Evolutionary conservation across 768 basidiomycete species (phyloP), one percentile per base, ranked within the genome.

Genomic region (Tylopilus plumbeoviolaceoides): DNA sequence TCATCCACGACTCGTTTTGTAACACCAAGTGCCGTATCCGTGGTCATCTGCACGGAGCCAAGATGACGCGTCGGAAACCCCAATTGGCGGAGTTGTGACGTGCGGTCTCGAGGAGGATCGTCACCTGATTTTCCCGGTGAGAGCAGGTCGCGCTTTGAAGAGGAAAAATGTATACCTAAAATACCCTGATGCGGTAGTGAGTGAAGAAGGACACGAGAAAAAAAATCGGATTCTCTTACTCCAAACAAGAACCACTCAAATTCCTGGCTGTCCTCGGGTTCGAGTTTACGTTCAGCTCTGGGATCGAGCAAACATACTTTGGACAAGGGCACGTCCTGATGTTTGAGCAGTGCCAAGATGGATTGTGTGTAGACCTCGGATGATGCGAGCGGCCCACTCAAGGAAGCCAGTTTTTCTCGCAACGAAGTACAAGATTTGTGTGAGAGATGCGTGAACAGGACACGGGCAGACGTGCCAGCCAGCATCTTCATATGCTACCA

Each of bases 251-350:
- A 99, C 79, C 85, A 90, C 28, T 85, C 78, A 61, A 97, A 98
- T 25, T 82, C 82, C 51, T 85, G 79, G 1, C 83, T 85, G 62
- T 98, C 95, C 47, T 81, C 80, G 0, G 94, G 92, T 0, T 79
- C 71, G 11, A 98, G 76, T 50, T 71, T 78, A 48, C 73, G 68
- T 48, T 82, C 74, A 0, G 94, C 94, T 64, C 85, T 89, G 1
- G 97, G 97, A 66, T 99, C 97, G n/a, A 99, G 79, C 15, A 99
- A 73, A 63, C 97, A 99, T 10, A 97, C 88, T 59, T 78, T 78
- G 0, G 82, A 76, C 5, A 85, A 65, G 0, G 75, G 49, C 53
- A 78, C 49, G 60, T 67, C 36, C 17, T 52, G 55, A 35, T 48
- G 31, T 11, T 45, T 44, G 20, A 63, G 61, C 23, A 64, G 18